Conservation (phyloP, 2,329 filamentous ascomycete species). For the Cyphellophora europaea region DNA sequence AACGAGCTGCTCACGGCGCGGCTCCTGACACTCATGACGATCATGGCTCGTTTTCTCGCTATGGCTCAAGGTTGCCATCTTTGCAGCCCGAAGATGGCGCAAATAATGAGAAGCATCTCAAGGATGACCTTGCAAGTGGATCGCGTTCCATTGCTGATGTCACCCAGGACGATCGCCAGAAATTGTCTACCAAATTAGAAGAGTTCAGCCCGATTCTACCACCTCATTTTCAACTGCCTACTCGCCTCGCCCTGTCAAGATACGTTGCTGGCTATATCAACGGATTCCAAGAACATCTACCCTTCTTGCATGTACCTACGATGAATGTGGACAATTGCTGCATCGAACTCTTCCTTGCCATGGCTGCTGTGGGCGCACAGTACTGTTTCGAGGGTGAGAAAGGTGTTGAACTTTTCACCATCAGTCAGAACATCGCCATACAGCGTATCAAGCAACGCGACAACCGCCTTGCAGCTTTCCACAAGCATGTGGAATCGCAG, state of each 20-base stretch:
- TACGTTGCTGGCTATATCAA: constrained; percentile 19
- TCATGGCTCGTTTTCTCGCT: constrained; percentile 25
- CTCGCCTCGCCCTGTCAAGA: constrained; percentile 18
- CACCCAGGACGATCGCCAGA: constrained; percentile 24
- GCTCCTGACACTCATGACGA: constrained; percentile 24
- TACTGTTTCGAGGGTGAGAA: constrained; percentile 19
- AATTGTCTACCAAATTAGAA: constrained; percentile 12
- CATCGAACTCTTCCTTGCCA: constrained; percentile 18
- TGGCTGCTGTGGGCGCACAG: constrained; percentile 18
- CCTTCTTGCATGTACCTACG: constrained; percentile 17
- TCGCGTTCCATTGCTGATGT: constrained; percentile 24
- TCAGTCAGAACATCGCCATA: constrained; percentile 17
- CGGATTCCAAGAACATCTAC: constrained; percentile 19
- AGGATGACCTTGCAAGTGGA: constrained; percentile 5
- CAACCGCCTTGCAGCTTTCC: constrained; percentile 9
- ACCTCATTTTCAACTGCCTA: constrained; percentile 16
- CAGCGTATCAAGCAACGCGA: constrained; percentile 16
- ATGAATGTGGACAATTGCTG: constrained; percentile 12
- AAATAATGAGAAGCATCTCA: constrained; percentile 5
- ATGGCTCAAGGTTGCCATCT: constrained; percentile 29
- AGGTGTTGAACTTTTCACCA: constrained; percentile 16
- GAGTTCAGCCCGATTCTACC: constrained; percentile 15
- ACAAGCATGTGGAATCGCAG: constrained; percentile 18
- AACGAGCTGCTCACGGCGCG: constrained; percentile 4
- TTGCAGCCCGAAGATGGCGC: constrained; percentile 27